These are phyloP conservation scores for Oenanthe sinensis DNA, from an alignment of 129 eudicot species.

Conservation along the genomic window DNA sequence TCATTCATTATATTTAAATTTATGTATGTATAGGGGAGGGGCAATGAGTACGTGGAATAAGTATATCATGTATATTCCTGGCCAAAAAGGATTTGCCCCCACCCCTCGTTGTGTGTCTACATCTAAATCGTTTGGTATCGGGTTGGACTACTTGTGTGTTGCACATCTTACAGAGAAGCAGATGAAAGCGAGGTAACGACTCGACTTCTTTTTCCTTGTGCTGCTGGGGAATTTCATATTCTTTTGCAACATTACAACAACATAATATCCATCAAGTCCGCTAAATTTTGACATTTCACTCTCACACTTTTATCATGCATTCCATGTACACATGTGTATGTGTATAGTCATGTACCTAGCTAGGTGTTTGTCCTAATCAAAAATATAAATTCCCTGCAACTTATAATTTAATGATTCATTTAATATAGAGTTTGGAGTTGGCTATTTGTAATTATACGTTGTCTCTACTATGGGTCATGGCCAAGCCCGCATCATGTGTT, in stretches of 20 bases:
- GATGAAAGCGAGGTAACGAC: not conserved
- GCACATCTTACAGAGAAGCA: not conserved
- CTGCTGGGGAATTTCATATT: not conserved
- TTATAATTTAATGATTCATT: too few relatives aligned
- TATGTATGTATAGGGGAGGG: not conserved
- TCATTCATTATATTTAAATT: not conserved
- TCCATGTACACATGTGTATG: not conserved
- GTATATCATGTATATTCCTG: not conserved
- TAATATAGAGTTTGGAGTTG: too few relatives aligned
- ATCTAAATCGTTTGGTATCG: not conserved
- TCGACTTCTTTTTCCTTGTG: not conserved
- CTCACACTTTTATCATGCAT: not conserved
- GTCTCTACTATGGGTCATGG: too few relatives aligned
- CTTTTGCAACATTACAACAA: not conserved
- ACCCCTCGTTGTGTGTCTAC: not conserved
- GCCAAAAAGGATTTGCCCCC: not conserved
- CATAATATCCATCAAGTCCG: not conserved
- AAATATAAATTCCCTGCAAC: too few relatives aligned
- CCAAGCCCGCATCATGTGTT: too few relatives aligned
- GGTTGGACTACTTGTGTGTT: not conserved
- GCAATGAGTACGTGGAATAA: not conserved
- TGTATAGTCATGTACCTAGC: not conserved
- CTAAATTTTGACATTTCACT: constrained; percentile 1
- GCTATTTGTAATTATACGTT: too few relatives aligned
- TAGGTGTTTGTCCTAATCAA: too few relatives aligned